Evolutionary conservation across 768 basidiomycete species (phyloP).

Genomic region (Nidularia sp.): DNA sequence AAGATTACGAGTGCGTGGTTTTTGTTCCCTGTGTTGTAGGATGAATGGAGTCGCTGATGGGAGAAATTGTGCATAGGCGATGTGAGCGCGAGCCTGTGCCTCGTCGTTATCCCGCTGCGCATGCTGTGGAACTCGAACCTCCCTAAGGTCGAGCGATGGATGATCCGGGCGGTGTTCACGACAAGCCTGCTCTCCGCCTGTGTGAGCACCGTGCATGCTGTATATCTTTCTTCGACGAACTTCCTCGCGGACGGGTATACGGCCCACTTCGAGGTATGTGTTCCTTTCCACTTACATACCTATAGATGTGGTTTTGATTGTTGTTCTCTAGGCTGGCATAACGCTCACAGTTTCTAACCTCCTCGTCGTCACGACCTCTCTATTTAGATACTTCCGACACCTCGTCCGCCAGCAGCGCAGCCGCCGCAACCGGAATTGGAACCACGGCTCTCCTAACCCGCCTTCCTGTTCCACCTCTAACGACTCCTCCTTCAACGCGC

Average conservation of each 20-base stretch:
- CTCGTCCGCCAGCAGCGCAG: too few relatives aligned
- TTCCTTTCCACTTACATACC: background rate
- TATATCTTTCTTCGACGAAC: background rate
- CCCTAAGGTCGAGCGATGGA: background rate
- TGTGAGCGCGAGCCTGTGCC: background rate
- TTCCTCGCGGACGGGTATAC: background rate
- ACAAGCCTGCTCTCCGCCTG: background rate
- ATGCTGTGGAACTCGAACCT: background rate
- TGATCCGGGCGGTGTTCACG: background rate
- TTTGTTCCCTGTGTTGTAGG: background rate
- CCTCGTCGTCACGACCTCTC: background rate
- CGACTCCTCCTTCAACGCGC: too few relatives aligned
- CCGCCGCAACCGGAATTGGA: too few relatives aligned
- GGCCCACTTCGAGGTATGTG: background rate
- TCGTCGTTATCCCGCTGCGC: background rate
- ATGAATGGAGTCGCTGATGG: background rate
- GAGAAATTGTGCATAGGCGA: background rate
- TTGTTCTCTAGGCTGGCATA: background rate
- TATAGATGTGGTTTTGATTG: background rate
- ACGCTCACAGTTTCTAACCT: background rate
- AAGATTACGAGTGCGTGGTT: background rate
- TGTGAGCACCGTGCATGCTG: background rate
- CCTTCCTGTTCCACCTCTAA: too few relatives aligned
- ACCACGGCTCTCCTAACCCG: too few relatives aligned
- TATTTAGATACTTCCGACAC: too few relatives aligned